A percentile compares a stretch with the other conserved stretches of the same genome.
These are phyloP conservation scores for Yamadazyma laniorum DNA, from an alignment of 805 yeast species.

Conservation along the genomic window DNA sequence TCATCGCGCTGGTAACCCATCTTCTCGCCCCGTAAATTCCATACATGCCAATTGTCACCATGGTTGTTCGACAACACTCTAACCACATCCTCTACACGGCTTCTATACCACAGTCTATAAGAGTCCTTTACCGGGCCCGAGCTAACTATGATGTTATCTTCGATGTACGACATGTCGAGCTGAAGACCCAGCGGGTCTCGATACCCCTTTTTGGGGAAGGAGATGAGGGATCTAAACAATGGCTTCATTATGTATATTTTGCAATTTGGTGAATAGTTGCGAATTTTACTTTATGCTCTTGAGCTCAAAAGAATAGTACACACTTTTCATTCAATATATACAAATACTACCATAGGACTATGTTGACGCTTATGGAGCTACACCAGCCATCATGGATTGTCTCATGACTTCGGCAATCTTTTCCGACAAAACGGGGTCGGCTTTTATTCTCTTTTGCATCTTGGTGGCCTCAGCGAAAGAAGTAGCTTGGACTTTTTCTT, in stretches of 20 bases:
- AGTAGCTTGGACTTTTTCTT: conserved; percentile 87
- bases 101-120: conserved; percentile 48
- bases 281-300: background rate
- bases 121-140: conserved; percentile 64
- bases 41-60: conserved; percentile 63
- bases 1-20: conserved; percentile 40
- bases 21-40: conserved; percentile 68
- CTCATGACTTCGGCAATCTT: conserved; percentile 62
- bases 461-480: conserved; percentile 91
- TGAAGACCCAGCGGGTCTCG: conserved; percentile 10
- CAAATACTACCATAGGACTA: conserved; percentile 1
- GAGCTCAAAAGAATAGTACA: background rate
- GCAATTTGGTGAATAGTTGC: too few relatives aligned
- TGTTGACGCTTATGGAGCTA: background rate
- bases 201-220: conserved; percentile 20
- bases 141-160: conserved; percentile 64
- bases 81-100: conserved; percentile 50
- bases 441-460: conserved; percentile 75
- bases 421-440: conserved; percentile 61
- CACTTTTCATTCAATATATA: conserved; percentile 9
- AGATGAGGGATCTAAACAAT: conserved; percentile 1
- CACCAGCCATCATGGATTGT: conserved; percentile 17
- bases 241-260: too few relatives aligned
- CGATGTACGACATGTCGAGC: conserved; percentile 67
- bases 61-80: conserved; percentile 47